Evolutionary conservation across 2,329 filamentous ascomycete species (phyloP), one percentile per base, ranked within the genome.

Genomic region (Pseudogymnoascus sp.): DNA sequence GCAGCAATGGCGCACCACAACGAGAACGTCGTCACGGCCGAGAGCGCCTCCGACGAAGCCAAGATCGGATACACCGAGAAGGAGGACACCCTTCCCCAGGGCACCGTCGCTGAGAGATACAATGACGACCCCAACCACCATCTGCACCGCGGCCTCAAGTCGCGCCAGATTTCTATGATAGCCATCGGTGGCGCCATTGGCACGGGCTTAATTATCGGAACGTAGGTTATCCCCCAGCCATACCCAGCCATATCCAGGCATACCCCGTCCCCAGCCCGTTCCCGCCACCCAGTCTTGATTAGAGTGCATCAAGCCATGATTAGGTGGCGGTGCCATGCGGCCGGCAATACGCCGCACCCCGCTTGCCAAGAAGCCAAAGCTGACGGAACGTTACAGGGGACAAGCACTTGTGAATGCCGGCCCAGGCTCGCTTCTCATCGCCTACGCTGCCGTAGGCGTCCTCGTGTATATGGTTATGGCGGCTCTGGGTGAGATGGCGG

Each of bases 381-480:
- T 60, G 56, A 60, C 56, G 26, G 44, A 76, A 42, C 42, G 42
- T 59, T 59, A 19, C 31, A 21, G 53, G 42, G 66, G 53, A 37
- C 37, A 37, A 37, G 56, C 56, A 23, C 56, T 60, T 17, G 56
- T 29, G 11, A 60, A 19, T 63, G 74, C 72, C 61, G 79, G 80
- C 35, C 88, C 88, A 60, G 88, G 78, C 19, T 84, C 87, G 9
- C 84, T 91, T 72, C 80, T 91, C 68, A 88, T 91, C 72, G 86
- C 86, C 9, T 91, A 91, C 76, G 80, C 83, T 38, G 74, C 88
- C 66, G 82, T 90, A 67, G 88, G 88, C 67, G 76, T 88, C 56
- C 76, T 95, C 65, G 90, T 93, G 68, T 95, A 87, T 75, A 77
- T 91, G 44, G 90, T 95, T 68, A 92, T 95, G 89, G 87, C 86